Conservation (phyloP, 1,284 basidiomycete species). For the Baeospora myosura region DNA sequence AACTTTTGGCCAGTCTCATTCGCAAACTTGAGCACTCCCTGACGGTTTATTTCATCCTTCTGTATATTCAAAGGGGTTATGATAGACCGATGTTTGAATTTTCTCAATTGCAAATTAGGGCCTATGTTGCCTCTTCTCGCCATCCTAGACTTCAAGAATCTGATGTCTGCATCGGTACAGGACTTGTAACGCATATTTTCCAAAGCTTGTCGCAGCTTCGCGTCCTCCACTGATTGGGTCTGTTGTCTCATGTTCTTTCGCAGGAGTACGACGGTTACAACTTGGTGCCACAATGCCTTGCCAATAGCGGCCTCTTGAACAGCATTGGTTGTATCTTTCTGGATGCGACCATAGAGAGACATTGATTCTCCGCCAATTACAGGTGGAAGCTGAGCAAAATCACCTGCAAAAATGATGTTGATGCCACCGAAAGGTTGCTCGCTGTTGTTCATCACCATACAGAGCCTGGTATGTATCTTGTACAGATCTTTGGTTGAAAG, state of each 20-base stretch:
- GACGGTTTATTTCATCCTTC: constrained; percentile 25
- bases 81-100: constrained; percentile 24
- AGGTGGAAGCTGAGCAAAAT: constrained; percentile 15
- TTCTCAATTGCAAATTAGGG: constrained; percentile 12
- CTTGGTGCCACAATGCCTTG: too few relatives aligned
- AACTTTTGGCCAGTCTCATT: constrained; percentile 14
- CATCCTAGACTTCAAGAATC: background rate
- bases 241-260: background rate
- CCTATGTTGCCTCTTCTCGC: background rate
- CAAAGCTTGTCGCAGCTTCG: background rate
- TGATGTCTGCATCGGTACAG: background rate
- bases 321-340: background rate
- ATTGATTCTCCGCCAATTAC: constrained; percentile 7
- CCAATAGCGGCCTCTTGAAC: background rate
- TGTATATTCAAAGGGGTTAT: constrained; percentile 25
- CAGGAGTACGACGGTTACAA: background rate
- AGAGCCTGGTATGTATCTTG: constrained; percentile 9
- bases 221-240: background rate
- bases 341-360: constrained; percentile 7
- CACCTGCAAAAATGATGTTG: constrained; percentile 15
- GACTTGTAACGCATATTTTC: background rate
- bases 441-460: constrained; percentile 1
- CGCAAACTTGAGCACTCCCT: background rate
- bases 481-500: constrained; percentile 14
- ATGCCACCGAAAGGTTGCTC: constrained; percentile 11